Evolutionary conservation across 2,329 filamentous ascomycete species (phyloP), one percentile per base, ranked within the genome.

Genomic region (Pyrenophora graminea): DNA sequence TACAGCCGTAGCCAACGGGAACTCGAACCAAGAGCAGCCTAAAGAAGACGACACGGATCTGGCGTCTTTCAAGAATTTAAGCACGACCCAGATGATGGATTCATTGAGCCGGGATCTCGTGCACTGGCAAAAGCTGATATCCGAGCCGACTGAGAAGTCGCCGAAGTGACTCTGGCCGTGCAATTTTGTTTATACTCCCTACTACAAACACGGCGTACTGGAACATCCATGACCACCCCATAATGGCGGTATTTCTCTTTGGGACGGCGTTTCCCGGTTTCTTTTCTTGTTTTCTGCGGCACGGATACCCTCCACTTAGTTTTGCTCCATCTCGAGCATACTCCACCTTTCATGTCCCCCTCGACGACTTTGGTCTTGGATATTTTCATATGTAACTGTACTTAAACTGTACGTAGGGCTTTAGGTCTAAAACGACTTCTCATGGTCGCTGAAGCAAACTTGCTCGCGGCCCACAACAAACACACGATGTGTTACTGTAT

Each of bases 41-140:
- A 68, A 66, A 62, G 82, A 86, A 1, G 79, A 74, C 6, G 61
- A 64, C n/a, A 58, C 58, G 12, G 68, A 69, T 4, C 32, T 71
- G 19, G 63, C 63, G 21, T 58, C 54, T 18, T 96, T 96, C 72
- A 89, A 87, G 61, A 83, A 88, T 7, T 77, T 96, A 58, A 89
- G 79, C 50, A 91, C 88, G 61, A 79, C 90, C 58, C 90, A 95
- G 74, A 95, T 96, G 90, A 95, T 95, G 90, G 91, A 95, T 70
- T 82, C 85, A 62, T 74, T 96, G 70, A 92, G 88, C 55, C 82
- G 88, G 55, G 86, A 91, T 69, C 81, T 96, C 64, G 83, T 93
- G 60, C 88, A 89, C 66, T 96, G 90, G 90, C 90, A 96, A 75
- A 87, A 88, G 39, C 69, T 71, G 67, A 62, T 73, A 17, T 53